Percentiles rank a stretch among this genome's conserved stretches.
These are phyloP conservation scores for Fusarium burgessii DNA, from an alignment of 2,329 filamentous ascomycete species.

Conservation along the genomic window DNA sequence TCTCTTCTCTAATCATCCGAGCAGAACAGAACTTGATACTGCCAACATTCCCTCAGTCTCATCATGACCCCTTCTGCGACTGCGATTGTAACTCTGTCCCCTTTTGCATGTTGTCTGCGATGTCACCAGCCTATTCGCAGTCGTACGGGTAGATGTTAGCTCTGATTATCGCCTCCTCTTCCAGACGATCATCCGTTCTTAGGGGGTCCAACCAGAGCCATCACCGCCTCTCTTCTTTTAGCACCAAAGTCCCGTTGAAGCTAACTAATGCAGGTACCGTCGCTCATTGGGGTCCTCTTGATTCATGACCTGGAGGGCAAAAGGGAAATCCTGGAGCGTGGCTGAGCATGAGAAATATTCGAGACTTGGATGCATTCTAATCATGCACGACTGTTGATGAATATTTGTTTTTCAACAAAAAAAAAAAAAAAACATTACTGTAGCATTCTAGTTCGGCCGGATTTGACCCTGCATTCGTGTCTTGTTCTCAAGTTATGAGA, in stretches of 20 bases:
- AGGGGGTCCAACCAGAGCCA: slow-evolving; percentile 10
- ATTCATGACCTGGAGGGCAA: slow-evolving; percentile 23
- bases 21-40: not conserved
- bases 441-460: not conserved
- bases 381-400: slow-evolving; percentile 33
- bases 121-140: slow-evolving; percentile 7
- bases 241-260: slow-evolving; percentile 8
- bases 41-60: not conserved
- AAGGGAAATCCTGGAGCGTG: slow-evolving; percentile 20
- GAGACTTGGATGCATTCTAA: slow-evolving; percentile 19
- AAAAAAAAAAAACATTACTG: not conserved
- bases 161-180: slow-evolving; percentile 6
- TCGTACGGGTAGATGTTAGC: slow-evolving; percentile 26
- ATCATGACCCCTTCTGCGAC: slow-evolving; percentile 1
- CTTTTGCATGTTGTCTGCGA: not conserved
- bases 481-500: slow-evolving; percentile 14
- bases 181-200: slow-evolving; percentile 10
- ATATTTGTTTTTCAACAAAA: slow-evolving; percentile 29
- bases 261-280: slow-evolving; percentile 41
- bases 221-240: slow-evolving; percentile 13
- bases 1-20: not conserved
- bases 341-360: not conserved
- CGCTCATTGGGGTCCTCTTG: slow-evolving; percentile 16
- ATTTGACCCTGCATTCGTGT: slow-evolving; percentile 22
- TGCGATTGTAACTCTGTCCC: not conserved